Percentiles rank a stretch among this genome's conserved stretches.
Evolutionary conservation across 2,329 filamentous ascomycete genomes (phyloP).

Genomic region (Aspergillaceae sp.): DNA sequence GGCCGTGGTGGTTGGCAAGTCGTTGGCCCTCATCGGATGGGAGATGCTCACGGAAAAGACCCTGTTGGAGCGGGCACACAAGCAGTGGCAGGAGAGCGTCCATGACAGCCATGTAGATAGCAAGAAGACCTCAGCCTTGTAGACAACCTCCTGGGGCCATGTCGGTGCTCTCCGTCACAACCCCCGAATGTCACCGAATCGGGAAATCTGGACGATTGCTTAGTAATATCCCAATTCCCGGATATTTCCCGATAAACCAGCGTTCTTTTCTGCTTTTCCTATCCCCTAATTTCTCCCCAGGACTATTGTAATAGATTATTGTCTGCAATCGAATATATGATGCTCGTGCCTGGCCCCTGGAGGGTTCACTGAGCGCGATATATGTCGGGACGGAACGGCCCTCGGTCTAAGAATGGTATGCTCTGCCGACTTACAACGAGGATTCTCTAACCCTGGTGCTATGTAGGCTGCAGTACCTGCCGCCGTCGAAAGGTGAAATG

Average conservation of each 20-base stretch:
- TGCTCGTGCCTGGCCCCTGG: neutral
- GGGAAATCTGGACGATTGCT: too few relatives aligned
- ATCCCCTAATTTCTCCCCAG: too few relatives aligned
- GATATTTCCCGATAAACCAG: too few relatives aligned
- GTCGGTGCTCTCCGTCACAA: too few relatives aligned
- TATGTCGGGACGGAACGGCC: slow-evolving; percentile 30
- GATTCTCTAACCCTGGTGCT: neutral
- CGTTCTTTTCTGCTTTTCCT: too few relatives aligned
- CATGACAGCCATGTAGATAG: slow-evolving; percentile 6
- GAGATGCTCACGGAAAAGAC: slow-evolving; percentile 20
- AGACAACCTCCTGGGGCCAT: too few relatives aligned
- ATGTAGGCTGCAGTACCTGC: slow-evolving; percentile 31
- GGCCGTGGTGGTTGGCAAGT: slow-evolving; percentile 40
- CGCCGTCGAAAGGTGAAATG: slow-evolving; percentile 30
- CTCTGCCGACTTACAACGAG: neutral
- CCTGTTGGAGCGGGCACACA: slow-evolving; percentile 15
- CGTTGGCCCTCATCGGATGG: slow-evolving; percentile 34
- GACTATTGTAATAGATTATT: too few relatives aligned
- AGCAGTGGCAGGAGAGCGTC: slow-evolving; percentile 19
- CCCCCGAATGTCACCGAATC: too few relatives aligned
- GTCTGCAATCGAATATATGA: neutral
- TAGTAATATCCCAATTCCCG: too few relatives aligned
- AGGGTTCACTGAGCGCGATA: slow-evolving; percentile 4
- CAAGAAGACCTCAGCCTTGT: neutral
- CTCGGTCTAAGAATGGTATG: slow-evolving; percentile 33